Base-by-base conservation (phyloP, 257 asterid genomes). In the Jacaranda copaia region DNA sequence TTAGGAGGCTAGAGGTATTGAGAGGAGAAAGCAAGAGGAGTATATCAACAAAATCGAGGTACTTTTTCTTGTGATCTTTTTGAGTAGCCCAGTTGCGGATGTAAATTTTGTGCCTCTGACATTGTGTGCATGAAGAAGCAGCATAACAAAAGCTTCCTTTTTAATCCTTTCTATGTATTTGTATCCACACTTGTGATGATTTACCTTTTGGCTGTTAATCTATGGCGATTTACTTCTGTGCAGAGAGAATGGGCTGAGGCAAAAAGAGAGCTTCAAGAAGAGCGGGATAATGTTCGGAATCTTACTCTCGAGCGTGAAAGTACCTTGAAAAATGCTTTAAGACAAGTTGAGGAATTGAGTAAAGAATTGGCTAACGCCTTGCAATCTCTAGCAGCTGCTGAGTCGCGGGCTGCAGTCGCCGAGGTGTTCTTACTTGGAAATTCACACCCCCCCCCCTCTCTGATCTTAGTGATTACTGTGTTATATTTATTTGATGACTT, bases 221-320 rank as follows among this genome's bases (percentile, higher is more conserved):
- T 48, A 59, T 74, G 8, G 16, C 13, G 8, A 71, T 48, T 20
- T 80, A 60, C 58, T 73, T 66, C 62, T 36, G 8, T 73, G 88
- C 86, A 93, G 97, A 90, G 87, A 85, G 99, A 95, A 75, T 93
- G 98, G 98, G 96, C 97, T 65, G 98, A 93, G 82, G 96, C 91
- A 57, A 95, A 91, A 85, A 84, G 81, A 68, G 96, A 93, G 86
- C 92, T 93, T 71, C 93, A 88, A 77, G 94, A 88, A 79, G 96
- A 93, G 86, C 97, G 96, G 7, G 93, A 88, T 78, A 85, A 71
- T 75, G 88, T 84, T 70, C 94, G 95, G n/a, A 90, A 78, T 63
- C 86, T 92, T 73, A 81, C 87, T 74, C 80, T 81, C 68, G 94
- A 88, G 83, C 90, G 92, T 56, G 97, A 89, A 81, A 89, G 74